Evolutionary conservation across 768 basidiomycete genomes (phyloP).

Genomic region (Boletales sp.): DNA sequence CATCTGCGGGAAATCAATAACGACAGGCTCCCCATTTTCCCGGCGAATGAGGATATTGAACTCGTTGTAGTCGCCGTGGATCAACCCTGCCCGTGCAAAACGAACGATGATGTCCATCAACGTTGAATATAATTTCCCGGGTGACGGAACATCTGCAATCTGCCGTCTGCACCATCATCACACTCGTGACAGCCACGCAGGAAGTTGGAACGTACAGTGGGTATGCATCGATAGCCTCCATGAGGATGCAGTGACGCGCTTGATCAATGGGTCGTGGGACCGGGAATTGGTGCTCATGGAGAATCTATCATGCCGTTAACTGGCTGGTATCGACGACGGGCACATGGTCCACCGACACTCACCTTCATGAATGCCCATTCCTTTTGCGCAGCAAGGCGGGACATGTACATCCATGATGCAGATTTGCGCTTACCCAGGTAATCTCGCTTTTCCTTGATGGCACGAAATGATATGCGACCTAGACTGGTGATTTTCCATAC

Average conservation of each 20-base stretch:
- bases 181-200: background rate
- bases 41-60: constrained; percentile 95
- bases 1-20: constrained; percentile 99
- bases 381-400: constrained; percentile 91
- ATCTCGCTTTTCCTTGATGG: constrained; percentile 94
- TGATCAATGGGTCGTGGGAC: constrained; percentile 94
- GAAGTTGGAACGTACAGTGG: constrained; percentile 64
- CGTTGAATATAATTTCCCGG: constrained; percentile 84
- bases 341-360: background rate
- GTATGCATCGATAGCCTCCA: constrained; percentile 94
- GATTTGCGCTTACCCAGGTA: constrained; percentile 94
- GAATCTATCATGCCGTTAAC: constrained; percentile 50
- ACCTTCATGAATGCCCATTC: constrained; percentile 99
- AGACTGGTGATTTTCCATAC: constrained; percentile 50
- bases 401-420: constrained; percentile 99
- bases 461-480: constrained; percentile 95
- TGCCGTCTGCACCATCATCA: constrained; percentile 60
- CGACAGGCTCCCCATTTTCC: constrained; percentile 69
- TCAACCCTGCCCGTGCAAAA: constrained; percentile 90
- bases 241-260: constrained; percentile 89
- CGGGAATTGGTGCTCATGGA: constrained; percentile 89
- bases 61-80: constrained; percentile 99
- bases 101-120: constrained; percentile 97
- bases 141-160: constrained; percentile 76
- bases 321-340: background rate